Evolutionary conservation across 1,284 basidiomycete species (phyloP), one percentile per base, ranked within the genome.

Genomic region (Cryptococcus floricola): DNA sequence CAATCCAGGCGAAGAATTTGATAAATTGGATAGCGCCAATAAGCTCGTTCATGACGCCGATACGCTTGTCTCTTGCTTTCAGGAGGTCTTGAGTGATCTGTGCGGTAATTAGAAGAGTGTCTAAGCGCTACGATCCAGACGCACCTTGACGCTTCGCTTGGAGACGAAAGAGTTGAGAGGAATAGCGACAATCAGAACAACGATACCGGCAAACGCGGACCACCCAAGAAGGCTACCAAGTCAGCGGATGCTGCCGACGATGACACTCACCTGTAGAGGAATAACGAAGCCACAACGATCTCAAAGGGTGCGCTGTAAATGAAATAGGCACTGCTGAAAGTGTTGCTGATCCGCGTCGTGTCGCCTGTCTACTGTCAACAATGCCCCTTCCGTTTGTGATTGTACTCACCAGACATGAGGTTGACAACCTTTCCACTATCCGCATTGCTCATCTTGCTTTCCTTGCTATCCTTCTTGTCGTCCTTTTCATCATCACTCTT

Each of bases 31-130:
- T 75, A 4, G 86, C 85, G 37, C 84, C 79, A 53, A 94, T 87
- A 16, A 97, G 80, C 74, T 97, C 93, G 57, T 87, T 93, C 65
- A 96, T 76, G 16, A 91, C 86, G 0, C 81, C 82, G 84, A 96
- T 93, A 2, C 93, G 83, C 68, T 85, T 86, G 69, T 97, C 93
- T 9, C 89, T 80, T 0, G 90, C 85, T 10, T 83, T 81, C 43
- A 87, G 78, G 25, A 89, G 73, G 8, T 85, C 85, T 71, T 88
- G 88, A 58, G 87, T 84, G 56, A 93, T 90, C 50, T 84, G 19
- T 42, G 16, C 7, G 41, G n/a, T 4, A n/a, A 38, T 52, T 48
- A 23, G 59, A 39, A 16, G 59, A 55, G 52, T 58, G 48, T 13
- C 8, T 13, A 42, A 13, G 10, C 12, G 7, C n/a, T 23, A 6